A percentile compares a stretch with the other conserved stretches of the same genome.
These are phyloP conservation scores for Thelonectria blattea DNA, from an alignment of 2,329 filamentous ascomycete genomes.

Conservation along the genomic window DNA sequence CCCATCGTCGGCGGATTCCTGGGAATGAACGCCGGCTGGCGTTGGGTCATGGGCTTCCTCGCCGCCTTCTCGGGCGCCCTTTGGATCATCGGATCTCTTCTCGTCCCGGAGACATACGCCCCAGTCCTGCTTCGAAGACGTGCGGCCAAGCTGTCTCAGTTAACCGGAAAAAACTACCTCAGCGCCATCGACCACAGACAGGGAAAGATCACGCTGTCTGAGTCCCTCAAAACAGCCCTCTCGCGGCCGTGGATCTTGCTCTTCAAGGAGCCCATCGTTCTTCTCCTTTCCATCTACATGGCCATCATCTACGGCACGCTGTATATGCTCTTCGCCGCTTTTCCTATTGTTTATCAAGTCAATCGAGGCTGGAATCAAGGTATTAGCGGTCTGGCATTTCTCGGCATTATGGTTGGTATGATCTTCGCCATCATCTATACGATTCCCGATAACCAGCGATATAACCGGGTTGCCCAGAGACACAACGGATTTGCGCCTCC, in stretches of 20 bases:
- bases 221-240: constrained; percentile 72
- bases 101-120: constrained; percentile 82
- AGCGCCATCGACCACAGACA: neutral
- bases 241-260: constrained; percentile 69
- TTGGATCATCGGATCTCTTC: constrained; percentile 77
- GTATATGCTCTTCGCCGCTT: constrained; percentile 75
- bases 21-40: constrained; percentile 67
- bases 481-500: neutral
- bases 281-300: constrained; percentile 82
- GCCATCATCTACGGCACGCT: constrained; percentile 72
- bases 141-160: neutral
- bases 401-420: constrained; percentile 5
- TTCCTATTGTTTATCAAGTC: constrained; percentile 68
- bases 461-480: neutral
- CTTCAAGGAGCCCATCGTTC: constrained; percentile 78
- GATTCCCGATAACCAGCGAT: constrained; percentile 2
- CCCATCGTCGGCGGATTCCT: constrained; percentile 69
- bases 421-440: neutral
- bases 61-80: constrained; percentile 69
- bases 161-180: neutral
- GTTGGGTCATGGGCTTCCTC: constrained; percentile 83
- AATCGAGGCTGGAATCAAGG: constrained; percentile 27
- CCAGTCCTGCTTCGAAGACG: constrained; percentile 65
- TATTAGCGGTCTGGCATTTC: neutral
- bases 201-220: neutral